These are phyloP conservation scores for Papiliotrema laurentii DNA, from an alignment of 1,284 basidiomycete species.

Conservation along the genomic window DNA sequence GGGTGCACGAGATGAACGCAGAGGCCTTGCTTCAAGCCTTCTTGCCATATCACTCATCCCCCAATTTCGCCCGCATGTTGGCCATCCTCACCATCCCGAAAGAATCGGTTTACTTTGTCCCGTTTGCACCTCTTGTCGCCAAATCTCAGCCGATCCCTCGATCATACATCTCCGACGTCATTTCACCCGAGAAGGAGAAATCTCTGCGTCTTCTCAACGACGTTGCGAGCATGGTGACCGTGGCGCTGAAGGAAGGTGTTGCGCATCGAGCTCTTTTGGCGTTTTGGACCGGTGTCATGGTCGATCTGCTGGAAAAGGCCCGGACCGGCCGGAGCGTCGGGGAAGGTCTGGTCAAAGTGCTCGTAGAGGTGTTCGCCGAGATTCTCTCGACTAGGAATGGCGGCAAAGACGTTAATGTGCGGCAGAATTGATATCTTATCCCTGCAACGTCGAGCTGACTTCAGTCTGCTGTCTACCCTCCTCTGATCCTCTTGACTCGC, in stretches of 20 bases:
- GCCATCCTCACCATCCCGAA: conserved; percentile 71
- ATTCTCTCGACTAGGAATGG: conserved; percentile 26
- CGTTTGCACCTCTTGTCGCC: conserved; percentile 70
- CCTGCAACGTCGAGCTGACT: not conserved
- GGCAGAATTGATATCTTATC: conserved; percentile 3
- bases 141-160: conserved; percentile 68
- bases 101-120: conserved; percentile 39
- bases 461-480: conserved; percentile 44
- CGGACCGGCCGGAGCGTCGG: conserved; percentile 25
- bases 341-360: conserved; percentile 42
- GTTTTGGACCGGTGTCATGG: conserved; percentile 76
- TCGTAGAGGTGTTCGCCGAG: conserved; percentile 43
- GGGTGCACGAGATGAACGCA: conserved; percentile 91
- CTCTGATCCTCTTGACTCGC: conserved; percentile 44
- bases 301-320: conserved; percentile 67
- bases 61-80: conserved; percentile 90
- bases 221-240: conserved; percentile 58
- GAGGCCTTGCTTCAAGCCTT: conserved; percentile 74
- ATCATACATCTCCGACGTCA: conserved; percentile 64
- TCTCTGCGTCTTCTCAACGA: conserved; percentile 60
- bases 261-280: conserved; percentile 70
- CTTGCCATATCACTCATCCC: conserved; percentile 90
- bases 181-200: conserved; percentile 55
- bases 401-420: conserved; percentile 42
- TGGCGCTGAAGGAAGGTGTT: conserved; percentile 54